Conservation (phyloP, 2,329 filamentous ascomycete genomes). For the Colletotrichum agaves region DNA sequence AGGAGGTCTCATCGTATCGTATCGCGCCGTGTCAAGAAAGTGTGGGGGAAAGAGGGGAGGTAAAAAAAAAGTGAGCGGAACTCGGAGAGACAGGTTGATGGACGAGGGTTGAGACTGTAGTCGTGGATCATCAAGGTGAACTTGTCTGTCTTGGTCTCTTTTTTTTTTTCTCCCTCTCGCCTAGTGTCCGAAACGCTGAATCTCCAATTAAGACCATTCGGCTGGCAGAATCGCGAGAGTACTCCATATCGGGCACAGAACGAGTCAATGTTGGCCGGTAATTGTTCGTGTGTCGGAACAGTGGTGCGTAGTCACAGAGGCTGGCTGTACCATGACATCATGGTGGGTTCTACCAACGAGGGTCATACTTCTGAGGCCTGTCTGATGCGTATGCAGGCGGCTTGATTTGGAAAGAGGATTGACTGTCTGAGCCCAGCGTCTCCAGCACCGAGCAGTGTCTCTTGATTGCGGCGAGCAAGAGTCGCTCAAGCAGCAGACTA, state of each 20-base stretch:
- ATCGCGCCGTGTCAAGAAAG: conserved; percentile 27
- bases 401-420: conserved; percentile 29
- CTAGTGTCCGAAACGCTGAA: not conserved
- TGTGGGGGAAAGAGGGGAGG: conserved; percentile 27
- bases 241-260: conserved; percentile 22
- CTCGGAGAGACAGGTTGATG: conserved; percentile 5
- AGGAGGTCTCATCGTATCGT: conserved; percentile 26
- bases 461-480: conserved; percentile 5
- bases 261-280: conserved; percentile 34
- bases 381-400: conserved; percentile 33
- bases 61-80: conserved; percentile 9
- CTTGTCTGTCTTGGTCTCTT: conserved; percentile 16
- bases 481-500: not conserved
- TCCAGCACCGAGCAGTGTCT: conserved; percentile 11
- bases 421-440: conserved; percentile 14
- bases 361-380: conserved; percentile 32
- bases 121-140: not conserved
- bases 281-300: conserved; percentile 20
- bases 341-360: conserved; percentile 26
- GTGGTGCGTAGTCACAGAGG: conserved; percentile 8
- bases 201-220: conserved; percentile 12
- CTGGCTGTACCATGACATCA: conserved; percentile 37
- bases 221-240: conserved; percentile 18
- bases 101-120: conserved; percentile 2
- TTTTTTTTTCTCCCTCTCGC: not conserved